Evolutionary conservation across 2,329 filamentous ascomycete genomes (phyloP).

Genomic region (Penicillium vulpinum): DNA sequence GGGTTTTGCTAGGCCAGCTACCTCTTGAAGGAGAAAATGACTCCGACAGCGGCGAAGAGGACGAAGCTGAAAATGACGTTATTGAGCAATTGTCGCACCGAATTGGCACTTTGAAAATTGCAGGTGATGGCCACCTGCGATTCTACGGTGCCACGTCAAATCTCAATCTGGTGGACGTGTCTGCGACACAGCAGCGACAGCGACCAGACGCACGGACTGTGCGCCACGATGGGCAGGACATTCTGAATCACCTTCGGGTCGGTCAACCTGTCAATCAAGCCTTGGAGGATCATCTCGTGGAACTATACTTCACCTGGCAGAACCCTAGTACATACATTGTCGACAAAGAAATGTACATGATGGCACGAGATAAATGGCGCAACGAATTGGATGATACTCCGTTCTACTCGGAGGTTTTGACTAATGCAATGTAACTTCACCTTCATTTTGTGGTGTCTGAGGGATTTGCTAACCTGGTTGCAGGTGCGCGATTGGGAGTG

Average conservation of each 20-base stretch:
- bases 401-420: slow-evolving; percentile 44
- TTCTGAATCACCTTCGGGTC: slow-evolving; percentile 44
- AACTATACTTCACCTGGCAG: slow-evolving; percentile 52
- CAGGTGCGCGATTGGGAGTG: slow-evolving; percentile 46
- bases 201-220: slow-evolving; percentile 42
- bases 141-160: slow-evolving; percentile 51
- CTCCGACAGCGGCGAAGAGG: slow-evolving; percentile 39
- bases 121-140: slow-evolving; percentile 45
- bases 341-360: slow-evolving; percentile 45
- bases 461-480: background rate
- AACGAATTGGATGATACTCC: slow-evolving; percentile 42
- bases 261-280: slow-evolving; percentile 43
- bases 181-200: slow-evolving; percentile 35
- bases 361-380: slow-evolving; percentile 37
- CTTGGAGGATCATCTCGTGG: slow-evolving; percentile 47
- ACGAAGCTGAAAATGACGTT: slow-evolving; percentile 43
- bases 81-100: slow-evolving; percentile 47
- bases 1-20: slow-evolving; percentile 21
- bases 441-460: background rate
- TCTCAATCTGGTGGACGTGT: slow-evolving; percentile 44
- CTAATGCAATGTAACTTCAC: slow-evolving; percentile 40
- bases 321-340: slow-evolving; percentile 50
- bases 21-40: slow-evolving; percentile 29
- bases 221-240: slow-evolving; percentile 42
- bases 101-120: slow-evolving; percentile 47